phyloP scores from a whole-genome alignment of 2,329 filamentous ascomycete species.

The Paramyrothecium roridum region DNA sequence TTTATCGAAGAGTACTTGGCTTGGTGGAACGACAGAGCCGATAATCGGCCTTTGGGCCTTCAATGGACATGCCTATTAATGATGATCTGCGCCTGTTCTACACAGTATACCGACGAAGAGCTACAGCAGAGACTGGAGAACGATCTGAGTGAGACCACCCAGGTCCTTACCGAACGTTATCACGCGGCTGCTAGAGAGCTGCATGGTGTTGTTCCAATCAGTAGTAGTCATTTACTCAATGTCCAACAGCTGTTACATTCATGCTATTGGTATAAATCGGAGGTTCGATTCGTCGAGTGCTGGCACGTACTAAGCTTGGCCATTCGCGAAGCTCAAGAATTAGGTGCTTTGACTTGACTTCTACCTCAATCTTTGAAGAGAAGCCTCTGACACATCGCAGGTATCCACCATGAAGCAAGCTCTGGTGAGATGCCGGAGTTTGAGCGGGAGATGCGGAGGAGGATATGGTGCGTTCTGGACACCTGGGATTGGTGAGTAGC shows the following conservation, averaged over 20 bases:
- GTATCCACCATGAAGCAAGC: conserved; percentile 25
- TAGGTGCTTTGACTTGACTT: conserved; percentile 16
- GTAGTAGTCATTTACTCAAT: conserved; percentile 26
- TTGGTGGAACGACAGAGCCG: conserved; percentile 29
- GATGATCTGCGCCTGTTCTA: conserved; percentile 33
- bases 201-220: conserved; percentile 25
- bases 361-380: no score
- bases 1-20: conserved; percentile 31
- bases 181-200: conserved; percentile 30
- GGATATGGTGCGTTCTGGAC: conserved; percentile 33
- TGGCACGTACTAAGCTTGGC: conserved; percentile 33
- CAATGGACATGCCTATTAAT: conserved; percentile 35
- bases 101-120: conserved; percentile 26
- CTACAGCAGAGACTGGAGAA: conserved; percentile 25
- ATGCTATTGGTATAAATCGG: conserved; percentile 33
- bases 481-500: conserved; percentile 33
- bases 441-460: conserved; percentile 30
- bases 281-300: conserved; percentile 31
- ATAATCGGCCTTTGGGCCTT: conserved; percentile 25
- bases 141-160: conserved; percentile 24
- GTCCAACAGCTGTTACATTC: conserved; percentile 33
- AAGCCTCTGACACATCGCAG: conserved; percentile 8
- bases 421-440: conserved; percentile 23
- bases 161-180: conserved; percentile 25
- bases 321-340: conserved; percentile 31